Percentiles rank a stretch among this genome's conserved stretches.
These are phyloP conservation scores for Cyphellophora attinorum DNA, from an alignment of 2,329 filamentous ascomycete genomes.

Conservation along the genomic window DNA sequence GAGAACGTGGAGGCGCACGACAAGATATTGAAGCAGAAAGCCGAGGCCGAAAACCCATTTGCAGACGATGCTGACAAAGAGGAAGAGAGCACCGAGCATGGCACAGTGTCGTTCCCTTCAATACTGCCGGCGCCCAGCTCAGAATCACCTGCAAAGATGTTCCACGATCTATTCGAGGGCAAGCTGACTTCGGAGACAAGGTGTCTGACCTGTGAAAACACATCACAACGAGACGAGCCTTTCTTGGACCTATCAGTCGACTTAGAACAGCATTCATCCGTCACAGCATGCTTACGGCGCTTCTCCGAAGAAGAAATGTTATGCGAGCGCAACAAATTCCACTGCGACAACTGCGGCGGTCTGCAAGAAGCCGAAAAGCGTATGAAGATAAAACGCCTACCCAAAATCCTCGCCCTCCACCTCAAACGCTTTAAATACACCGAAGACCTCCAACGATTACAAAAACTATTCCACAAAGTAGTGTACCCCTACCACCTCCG, in stretches of 20 bases:
- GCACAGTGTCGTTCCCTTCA: slow-evolving; percentile 27
- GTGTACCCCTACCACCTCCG: slow-evolving; percentile 95
- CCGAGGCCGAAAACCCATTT: slow-evolving; percentile 30
- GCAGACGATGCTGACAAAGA: slow-evolving; percentile 27
- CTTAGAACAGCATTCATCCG: slow-evolving; percentile 86
- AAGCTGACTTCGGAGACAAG: slow-evolving; percentile 91
- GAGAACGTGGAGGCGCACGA: slow-evolving; percentile 87
- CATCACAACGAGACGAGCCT: slow-evolving; percentile 88
- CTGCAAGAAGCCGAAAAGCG: slow-evolving; percentile 96
- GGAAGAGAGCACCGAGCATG: slow-evolving; percentile 29
- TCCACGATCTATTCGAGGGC: slow-evolving; percentile 94
- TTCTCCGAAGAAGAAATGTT: slow-evolving; percentile 98
- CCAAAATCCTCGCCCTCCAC: slow-evolving; percentile 83
- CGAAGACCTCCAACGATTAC: slow-evolving; percentile 82
- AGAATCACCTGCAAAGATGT: slow-evolving; percentile 70
- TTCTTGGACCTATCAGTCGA: slow-evolving; percentile 96
- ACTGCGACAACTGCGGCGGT: slow-evolving; percentile 94
- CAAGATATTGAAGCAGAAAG: slow-evolving; percentile 36
- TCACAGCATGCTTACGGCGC: slow-evolving; percentile 87
- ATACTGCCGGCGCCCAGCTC: slow-evolving; percentile 29
- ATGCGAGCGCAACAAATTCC: slow-evolving; percentile 96
- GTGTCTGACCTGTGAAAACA: slow-evolving; percentile 91
- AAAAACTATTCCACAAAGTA: slow-evolving; percentile 94
- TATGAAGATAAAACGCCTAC: slow-evolving; percentile 96
- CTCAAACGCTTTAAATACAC: slow-evolving; percentile 98